Conservation (phyloP, 73 alveolate genomes). For the Stentor roeselii region DNA sequence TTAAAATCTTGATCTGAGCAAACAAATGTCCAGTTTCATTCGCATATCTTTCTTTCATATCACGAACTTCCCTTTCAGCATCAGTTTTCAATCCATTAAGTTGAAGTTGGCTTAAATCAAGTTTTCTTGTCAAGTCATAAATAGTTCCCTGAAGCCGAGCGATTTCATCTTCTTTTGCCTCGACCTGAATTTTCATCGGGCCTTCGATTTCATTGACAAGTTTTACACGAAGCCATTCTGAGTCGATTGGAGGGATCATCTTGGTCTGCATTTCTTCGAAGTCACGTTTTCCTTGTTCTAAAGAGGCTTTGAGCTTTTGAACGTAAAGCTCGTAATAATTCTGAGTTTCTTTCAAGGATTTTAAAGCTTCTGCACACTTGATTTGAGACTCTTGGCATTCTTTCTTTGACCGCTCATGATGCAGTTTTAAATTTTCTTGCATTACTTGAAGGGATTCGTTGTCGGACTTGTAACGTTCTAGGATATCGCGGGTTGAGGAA, state of each 20-base stretch:
- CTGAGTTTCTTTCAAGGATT: slow-evolving; percentile 26
- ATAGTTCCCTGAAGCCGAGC: slow-evolving; percentile 40
- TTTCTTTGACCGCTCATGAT: slow-evolving; percentile 32
- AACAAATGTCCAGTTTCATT: slow-evolving; percentile 31
- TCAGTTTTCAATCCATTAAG: slow-evolving; percentile 50
- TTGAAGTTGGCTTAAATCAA: slow-evolving; percentile 49
- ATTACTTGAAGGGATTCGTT: slow-evolving; percentile 25
- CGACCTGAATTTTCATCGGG: slow-evolving; percentile 52
- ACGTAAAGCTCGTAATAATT: slow-evolving; percentile 44
- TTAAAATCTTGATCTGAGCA: slow-evolving; percentile 36
- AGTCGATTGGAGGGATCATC: slow-evolving; percentile 62
- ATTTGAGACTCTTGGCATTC: slow-evolving; percentile 28
- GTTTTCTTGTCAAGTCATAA: slow-evolving; percentile 56
- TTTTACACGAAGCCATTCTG: slow-evolving; percentile 56
- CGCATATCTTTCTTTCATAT: slow-evolving; percentile 47
- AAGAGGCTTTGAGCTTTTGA: slow-evolving; percentile 37
- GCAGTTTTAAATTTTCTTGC: slow-evolving; percentile 43
- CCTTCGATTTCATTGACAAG: slow-evolving; percentile 60
- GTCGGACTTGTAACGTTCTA: slow-evolving; percentile 27
- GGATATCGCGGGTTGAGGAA: slow-evolving; percentile 12
- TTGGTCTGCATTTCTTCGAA: slow-evolving; percentile 52
- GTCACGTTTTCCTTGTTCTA: slow-evolving; percentile 60
- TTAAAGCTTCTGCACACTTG: slow-evolving; percentile 30
- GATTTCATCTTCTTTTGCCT: slow-evolving; percentile 43
- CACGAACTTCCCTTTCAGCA: slow-evolving; percentile 47